phyloP scores from a whole-genome alignment of 352 stramenopile genomes.

The Globisporangium apiculatum region DNA sequence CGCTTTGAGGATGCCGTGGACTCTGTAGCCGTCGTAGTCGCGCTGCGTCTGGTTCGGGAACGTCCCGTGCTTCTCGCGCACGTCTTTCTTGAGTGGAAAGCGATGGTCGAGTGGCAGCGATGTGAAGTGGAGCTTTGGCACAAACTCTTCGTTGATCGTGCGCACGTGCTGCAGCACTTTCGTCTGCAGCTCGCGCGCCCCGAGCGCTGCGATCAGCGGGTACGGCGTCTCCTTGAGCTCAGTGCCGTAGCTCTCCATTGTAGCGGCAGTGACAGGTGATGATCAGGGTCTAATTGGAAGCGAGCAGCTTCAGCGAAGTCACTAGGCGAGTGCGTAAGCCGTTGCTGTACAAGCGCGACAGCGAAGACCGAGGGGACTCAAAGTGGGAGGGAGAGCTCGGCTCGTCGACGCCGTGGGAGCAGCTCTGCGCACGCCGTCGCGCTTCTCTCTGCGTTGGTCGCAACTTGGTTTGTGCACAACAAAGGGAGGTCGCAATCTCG shows the following conservation, averaged over 20 bases:
- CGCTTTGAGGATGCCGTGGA: slow-evolving; percentile 69
- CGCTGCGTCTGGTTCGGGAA: slow-evolving; percentile 81
- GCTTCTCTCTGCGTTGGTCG: too few species aligned
- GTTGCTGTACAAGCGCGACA: too few species aligned
- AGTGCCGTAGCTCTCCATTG: slow-evolving; percentile 78
- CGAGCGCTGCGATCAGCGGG: slow-evolving; percentile 74
- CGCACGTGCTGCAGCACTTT: slow-evolving; percentile 64
- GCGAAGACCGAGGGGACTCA: too few species aligned
- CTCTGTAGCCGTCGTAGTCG: slow-evolving; percentile 67
- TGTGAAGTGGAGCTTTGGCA: slow-evolving; percentile 70
- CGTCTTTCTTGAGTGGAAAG: slow-evolving; percentile 78
- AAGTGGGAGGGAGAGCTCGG: too few species aligned
- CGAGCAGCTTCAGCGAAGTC: not conserved
- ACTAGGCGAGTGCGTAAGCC: too few species aligned
- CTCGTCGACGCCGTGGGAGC: too few species aligned
- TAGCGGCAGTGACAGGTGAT: not conserved
- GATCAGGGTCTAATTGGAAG: too few species aligned
- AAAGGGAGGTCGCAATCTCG: too few species aligned
- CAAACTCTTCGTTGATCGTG: slow-evolving; percentile 75
- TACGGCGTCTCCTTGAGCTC: slow-evolving; percentile 87
- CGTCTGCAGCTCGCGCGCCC: slow-evolving; percentile 64
- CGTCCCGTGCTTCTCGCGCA: slow-evolving; percentile 78
- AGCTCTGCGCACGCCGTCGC: too few species aligned
- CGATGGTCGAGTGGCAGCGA: slow-evolving; percentile 66
- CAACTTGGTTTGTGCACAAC: too few species aligned